These are phyloP conservation scores for Wallacemonas sp. DNA, from an alignment of 208 protist species.

Conservation along the genomic window DNA sequence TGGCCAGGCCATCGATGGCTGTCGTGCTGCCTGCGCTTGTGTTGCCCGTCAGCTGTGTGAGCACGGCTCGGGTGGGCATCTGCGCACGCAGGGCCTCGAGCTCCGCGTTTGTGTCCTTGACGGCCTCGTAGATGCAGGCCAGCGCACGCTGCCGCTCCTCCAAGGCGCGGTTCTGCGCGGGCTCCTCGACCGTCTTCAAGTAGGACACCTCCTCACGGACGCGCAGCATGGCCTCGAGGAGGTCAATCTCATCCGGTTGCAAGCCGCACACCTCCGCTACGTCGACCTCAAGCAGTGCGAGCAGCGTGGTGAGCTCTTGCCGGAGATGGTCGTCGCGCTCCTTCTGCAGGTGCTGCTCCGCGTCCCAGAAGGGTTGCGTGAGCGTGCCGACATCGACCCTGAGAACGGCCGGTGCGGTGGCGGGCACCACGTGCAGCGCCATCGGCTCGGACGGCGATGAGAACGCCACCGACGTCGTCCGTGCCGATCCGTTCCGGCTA, in stretches of 20 bases:
- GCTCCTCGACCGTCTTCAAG: slow-evolving; percentile 36
- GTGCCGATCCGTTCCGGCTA: no score
- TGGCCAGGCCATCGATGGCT: neutral
- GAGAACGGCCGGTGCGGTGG: neutral
- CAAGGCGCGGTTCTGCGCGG: slow-evolving; percentile 19
- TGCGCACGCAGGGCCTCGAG: slow-evolving; percentile 5
- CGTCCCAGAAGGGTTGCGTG: slow-evolving; percentile 2
- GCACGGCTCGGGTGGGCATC: slow-evolving; percentile 16
- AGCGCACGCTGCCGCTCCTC: slow-evolving; percentile 21
- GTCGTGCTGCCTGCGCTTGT: neutral
- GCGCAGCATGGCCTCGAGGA: slow-evolving; percentile 16
- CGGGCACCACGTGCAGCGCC: neutral
- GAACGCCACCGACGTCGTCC: no score
- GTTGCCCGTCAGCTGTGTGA: slow-evolving; percentile 6
- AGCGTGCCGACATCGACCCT: slow-evolving; percentile 1
- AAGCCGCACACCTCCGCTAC: slow-evolving; percentile 3
- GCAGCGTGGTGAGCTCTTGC: slow-evolving; percentile 7
- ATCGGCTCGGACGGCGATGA: neutral
- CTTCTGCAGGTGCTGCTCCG: slow-evolving; percentile 2
- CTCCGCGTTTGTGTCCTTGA: slow-evolving; percentile 14
- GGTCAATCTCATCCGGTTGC: slow-evolving; percentile 20
- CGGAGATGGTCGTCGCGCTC: slow-evolving; percentile 14
- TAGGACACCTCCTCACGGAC: slow-evolving; percentile 22
- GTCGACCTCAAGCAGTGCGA: slow-evolving; percentile 13
- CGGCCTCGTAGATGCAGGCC: slow-evolving; percentile 19